These are phyloP conservation scores for Hymenotorrendiella dingleyae DNA, from an alignment of 2,329 filamentous ascomycete species.

Conservation along the genomic window DNA sequence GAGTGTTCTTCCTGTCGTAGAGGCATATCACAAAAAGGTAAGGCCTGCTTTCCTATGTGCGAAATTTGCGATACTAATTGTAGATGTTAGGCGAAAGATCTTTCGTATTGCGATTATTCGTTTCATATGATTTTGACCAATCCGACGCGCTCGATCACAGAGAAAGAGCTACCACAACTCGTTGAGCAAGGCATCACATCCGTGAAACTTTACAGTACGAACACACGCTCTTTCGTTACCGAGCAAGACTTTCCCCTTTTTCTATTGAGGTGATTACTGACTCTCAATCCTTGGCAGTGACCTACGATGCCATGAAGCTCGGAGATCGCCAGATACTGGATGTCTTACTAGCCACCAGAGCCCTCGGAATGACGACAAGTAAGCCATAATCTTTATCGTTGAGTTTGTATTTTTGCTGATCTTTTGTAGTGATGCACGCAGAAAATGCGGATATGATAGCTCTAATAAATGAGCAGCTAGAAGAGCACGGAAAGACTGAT, in stretches of 20 bases:
- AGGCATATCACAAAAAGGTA: conserved; percentile 42
- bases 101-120: conserved; percentile 50
- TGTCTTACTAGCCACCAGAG: conserved; percentile 41
- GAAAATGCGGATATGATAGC: conserved; percentile 42
- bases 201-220: conserved; percentile 48
- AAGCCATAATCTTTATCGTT: no score
- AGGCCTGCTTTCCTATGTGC: no score
- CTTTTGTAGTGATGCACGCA: conserved; percentile 46
- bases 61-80: no score
- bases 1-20: conserved; percentile 40
- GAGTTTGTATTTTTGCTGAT: no score
- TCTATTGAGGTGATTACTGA: no score
- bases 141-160: conserved; percentile 35
- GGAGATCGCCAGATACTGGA: conserved; percentile 44
- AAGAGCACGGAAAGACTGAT: conserved; percentile 33
- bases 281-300: no score
- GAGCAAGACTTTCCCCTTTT: no score
- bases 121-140: conserved; percentile 48
- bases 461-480: conserved; percentile 36
- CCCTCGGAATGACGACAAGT: conserved; percentile 40
- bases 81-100: conserved; percentile 38
- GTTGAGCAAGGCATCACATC: conserved; percentile 39
- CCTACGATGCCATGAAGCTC: conserved; percentile 44
- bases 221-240: no score
- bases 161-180: conserved; percentile 36